Conservation (phyloP, 2,329 filamentous ascomycete genomes). For the Aspergillus pseudoterreus region DNA sequence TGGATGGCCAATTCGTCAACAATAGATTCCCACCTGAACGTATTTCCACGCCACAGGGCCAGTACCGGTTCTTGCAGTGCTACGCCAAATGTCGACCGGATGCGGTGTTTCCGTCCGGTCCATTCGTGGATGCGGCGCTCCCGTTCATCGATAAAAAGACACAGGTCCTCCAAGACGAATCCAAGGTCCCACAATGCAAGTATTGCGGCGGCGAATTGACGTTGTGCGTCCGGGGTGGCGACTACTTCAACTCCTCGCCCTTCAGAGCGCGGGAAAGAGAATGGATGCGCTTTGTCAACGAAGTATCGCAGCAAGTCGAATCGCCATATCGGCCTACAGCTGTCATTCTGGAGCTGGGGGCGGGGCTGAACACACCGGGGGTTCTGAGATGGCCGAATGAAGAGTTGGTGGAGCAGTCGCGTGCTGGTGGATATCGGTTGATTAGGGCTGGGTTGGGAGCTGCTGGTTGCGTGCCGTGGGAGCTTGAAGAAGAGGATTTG, state of each 20-base stretch:
- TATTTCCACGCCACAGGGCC: slow-evolving; percentile 19
- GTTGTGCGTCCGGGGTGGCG: slow-evolving; percentile 19
- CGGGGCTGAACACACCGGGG: slow-evolving; percentile 20
- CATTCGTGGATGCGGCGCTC: slow-evolving; percentile 15
- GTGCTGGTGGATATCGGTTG: slow-evolving; percentile 7
- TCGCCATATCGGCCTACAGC: not conserved
- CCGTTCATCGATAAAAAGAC: slow-evolving; percentile 13
- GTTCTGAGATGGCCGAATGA: slow-evolving; percentile 22
- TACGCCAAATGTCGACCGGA: slow-evolving; percentile 16
- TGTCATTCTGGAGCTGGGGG: slow-evolving; percentile 20
- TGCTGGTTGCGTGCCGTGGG: slow-evolving; percentile 17
- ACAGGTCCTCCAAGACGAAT: slow-evolving; percentile 12
- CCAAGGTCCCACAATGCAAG: slow-evolving; percentile 10
- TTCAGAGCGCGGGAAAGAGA: slow-evolving; percentile 13
- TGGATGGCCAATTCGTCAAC: slow-evolving; percentile 16
- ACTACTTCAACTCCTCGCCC: slow-evolving; percentile 17
- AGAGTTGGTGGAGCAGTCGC: slow-evolving; percentile 11
- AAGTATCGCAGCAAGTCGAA: not conserved
- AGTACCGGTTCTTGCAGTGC: slow-evolving; percentile 19
- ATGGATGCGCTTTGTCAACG: slow-evolving; percentile 1
- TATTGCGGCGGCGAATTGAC: slow-evolving; percentile 18
- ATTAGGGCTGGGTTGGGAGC: slow-evolving; percentile 18
- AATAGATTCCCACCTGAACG: slow-evolving; percentile 14
- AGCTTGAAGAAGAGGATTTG: slow-evolving; percentile 13
- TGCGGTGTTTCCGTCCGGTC: slow-evolving; percentile 15